Base-by-base conservation (phyloP, 129 eudicot species). In the Flaveria robusta region DNA sequence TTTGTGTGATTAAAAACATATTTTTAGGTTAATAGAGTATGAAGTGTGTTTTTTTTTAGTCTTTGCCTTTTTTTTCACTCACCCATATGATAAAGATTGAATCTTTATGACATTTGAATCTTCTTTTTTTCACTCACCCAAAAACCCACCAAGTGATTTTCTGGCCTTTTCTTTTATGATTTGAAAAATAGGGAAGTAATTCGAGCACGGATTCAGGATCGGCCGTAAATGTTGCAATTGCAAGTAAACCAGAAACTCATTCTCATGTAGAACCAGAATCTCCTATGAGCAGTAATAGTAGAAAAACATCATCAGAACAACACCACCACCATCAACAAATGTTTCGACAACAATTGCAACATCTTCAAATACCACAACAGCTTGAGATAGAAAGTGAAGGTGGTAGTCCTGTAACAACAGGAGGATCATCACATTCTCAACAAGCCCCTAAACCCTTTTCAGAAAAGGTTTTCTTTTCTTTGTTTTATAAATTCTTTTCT, bases 131-230 rank as follows among this genome's bases (percentile, higher is more conserved):
- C n/a, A n/a, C n/a, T n/a, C n/a, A n/a, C n/a, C n/a, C n/a, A n/a
- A 56, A 37, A 15, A 60, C 63, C 73, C 51, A 50, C 22, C n/a
- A 74, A 41, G 50, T 24, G 22, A 23, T 43, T 22, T 24, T 79
- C 63, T 74, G 88, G 85, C 79, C 15, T 83, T 75, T 69, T 60
- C 23, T 31, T 7, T 26, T 58, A 50, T 74, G 63, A 54, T 85
- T 76, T 83, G 77, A 80, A 87, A 82, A 75, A 81, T 88, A 84
- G 88, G 82, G 74, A 37, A 72, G 85, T 72, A 87, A 81, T 78
- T 88, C 82, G 62, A 89, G 91, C 77, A 79, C 84, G 14, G 97
- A 88, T 83, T 93, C 96, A 81, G 97, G 93, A 49, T 87, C 96
- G 83, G 89, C 72, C 52, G 83, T 86, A 68, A 85, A 89, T 52